Conservation (phyloP, 2,329 filamentous ascomycete species). For the Fusarium circinatum region DNA sequence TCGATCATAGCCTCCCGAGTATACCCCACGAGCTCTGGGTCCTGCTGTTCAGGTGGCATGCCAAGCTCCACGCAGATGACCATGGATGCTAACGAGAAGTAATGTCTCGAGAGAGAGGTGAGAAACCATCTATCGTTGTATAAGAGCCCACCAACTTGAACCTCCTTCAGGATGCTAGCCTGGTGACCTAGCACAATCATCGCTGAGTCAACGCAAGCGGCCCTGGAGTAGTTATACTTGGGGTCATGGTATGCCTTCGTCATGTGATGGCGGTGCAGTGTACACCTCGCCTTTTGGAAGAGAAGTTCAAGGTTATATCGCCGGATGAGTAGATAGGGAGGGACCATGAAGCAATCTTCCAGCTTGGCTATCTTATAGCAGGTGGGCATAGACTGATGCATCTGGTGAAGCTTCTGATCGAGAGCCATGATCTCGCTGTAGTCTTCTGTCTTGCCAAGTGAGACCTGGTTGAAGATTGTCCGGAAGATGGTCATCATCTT, state of each 20-base stretch:
- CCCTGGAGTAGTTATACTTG: slow-evolving; percentile 23
- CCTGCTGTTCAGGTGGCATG: not conserved
- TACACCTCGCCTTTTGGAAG: slow-evolving; percentile 25
- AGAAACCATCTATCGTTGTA: slow-evolving; percentile 32
- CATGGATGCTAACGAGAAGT: slow-evolving; percentile 35
- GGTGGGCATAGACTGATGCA: slow-evolving; percentile 16
- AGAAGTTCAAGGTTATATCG: slow-evolving; percentile 31
- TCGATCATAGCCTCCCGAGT: slow-evolving; percentile 5
- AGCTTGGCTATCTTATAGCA: slow-evolving; percentile 15
- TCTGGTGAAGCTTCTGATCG: slow-evolving; percentile 16
- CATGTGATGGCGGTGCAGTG: slow-evolving; percentile 34
- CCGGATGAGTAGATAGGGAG: slow-evolving; percentile 18
- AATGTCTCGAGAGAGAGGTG: slow-evolving; percentile 20
- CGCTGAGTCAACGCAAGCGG: slow-evolving; percentile 23
- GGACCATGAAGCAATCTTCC: slow-evolving; percentile 29
- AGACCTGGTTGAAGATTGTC: slow-evolving; percentile 34
- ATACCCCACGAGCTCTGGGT: not conserved
- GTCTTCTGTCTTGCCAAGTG: slow-evolving; percentile 9
- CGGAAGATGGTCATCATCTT: slow-evolving; percentile 25
- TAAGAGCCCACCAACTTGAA: slow-evolving; percentile 20
- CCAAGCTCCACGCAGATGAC: slow-evolving; percentile 33
- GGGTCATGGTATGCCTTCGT: slow-evolving; percentile 20
- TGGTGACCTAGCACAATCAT: slow-evolving; percentile 22
- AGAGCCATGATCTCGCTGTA: slow-evolving; percentile 34
- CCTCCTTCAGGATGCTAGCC: slow-evolving; percentile 24